phyloP scores from a whole-genome alignment of 805 yeast species.

The Myxozyma neotropica region DNA sequence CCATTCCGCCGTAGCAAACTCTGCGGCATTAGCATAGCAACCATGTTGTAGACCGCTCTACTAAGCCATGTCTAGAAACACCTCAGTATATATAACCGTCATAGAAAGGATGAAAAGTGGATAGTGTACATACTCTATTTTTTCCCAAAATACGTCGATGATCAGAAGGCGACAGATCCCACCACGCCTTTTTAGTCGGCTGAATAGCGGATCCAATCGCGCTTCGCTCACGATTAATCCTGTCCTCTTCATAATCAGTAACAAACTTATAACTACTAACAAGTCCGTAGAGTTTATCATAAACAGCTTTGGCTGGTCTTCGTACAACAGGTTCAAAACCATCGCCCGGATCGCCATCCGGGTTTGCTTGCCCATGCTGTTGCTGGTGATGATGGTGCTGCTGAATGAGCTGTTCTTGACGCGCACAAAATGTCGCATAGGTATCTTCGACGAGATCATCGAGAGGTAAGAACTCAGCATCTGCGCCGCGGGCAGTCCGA shows the following conservation, averaged over 20 bases:
- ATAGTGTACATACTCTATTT: conserved; percentile 24
- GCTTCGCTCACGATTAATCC: conserved; percentile 21
- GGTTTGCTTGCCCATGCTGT: not conserved
- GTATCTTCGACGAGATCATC: conserved; percentile 32
- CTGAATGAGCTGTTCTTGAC: conserved; percentile 22
- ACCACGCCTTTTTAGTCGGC: conserved; percentile 27
- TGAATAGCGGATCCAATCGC: conserved; percentile 12
- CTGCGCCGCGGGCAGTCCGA: conserved; percentile 23
- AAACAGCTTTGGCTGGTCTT: conserved; percentile 28
- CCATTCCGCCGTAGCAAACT: conserved; percentile 28
- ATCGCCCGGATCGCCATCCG: conserved; percentile 3
- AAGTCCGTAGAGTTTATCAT: conserved; percentile 28
- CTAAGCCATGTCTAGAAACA: conserved; percentile 22
- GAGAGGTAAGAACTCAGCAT: conserved; percentile 25
- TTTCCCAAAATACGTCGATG: conserved; percentile 31
- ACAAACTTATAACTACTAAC: conserved; percentile 29
- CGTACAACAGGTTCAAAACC: conserved; percentile 19
- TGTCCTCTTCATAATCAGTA: conserved; percentile 33
- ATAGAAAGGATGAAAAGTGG: not conserved
- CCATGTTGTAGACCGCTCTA: conserved; percentile 19
- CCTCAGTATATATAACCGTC: not conserved
- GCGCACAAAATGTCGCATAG: conserved; percentile 23
- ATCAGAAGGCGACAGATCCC: conserved; percentile 29
- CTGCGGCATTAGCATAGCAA: conserved; percentile 26
- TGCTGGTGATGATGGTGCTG: conserved; percentile 16